A percentile compares a stretch with the other conserved stretches of the same genome.
Conservation (phyloP, 2,329 filamentous ascomycete species). For the Arthrocladium fulminans region DNA sequence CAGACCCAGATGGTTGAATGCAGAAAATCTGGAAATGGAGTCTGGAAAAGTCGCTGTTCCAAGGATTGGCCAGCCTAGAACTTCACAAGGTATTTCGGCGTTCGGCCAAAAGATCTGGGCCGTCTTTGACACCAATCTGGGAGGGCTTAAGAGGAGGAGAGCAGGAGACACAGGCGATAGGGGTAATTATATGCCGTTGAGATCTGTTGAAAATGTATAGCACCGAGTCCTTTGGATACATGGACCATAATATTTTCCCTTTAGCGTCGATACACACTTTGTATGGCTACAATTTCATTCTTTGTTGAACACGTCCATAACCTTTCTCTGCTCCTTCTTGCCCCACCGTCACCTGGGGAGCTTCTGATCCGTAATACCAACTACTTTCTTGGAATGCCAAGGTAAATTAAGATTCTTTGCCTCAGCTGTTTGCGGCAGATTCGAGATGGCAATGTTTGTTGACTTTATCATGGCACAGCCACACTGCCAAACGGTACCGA, state of each 20-base stretch:
- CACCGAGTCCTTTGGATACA: neutral
- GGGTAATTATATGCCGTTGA: conserved; percentile 35
- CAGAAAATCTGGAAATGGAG: conserved; percentile 54
- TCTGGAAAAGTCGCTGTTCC: conserved; percentile 26
- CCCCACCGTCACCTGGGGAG: too few relatives aligned
- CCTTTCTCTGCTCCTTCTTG: too few relatives aligned
- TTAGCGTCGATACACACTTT: neutral
- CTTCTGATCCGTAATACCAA: too few relatives aligned
- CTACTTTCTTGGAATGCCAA: too few relatives aligned
- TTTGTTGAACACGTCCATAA: too few relatives aligned
- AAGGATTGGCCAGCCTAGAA: conserved; percentile 11
- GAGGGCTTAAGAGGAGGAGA: conserved; percentile 25
- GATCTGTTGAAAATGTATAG: conserved; percentile 31
- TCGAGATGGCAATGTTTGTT: too few relatives aligned
- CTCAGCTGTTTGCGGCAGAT: too few relatives aligned
- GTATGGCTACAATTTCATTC: too few relatives aligned
- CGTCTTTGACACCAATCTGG: conserved; percentile 8
- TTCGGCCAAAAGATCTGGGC: conserved; percentile 12
- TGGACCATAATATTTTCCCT: neutral
- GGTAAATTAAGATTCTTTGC: too few relatives aligned
- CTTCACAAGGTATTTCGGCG: conserved; percentile 21
- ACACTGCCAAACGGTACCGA: too few relatives aligned
- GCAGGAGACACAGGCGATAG: conserved; percentile 27
- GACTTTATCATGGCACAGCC: neutral
- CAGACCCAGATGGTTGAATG: conserved; percentile 77